A percentile compares a stretch with the other conserved stretches of the same genome.
These are phyloP conservation scores for Pyricularia sp. DNA, from an alignment of 2,329 filamentous ascomycete genomes.

Conservation along the genomic window DNA sequence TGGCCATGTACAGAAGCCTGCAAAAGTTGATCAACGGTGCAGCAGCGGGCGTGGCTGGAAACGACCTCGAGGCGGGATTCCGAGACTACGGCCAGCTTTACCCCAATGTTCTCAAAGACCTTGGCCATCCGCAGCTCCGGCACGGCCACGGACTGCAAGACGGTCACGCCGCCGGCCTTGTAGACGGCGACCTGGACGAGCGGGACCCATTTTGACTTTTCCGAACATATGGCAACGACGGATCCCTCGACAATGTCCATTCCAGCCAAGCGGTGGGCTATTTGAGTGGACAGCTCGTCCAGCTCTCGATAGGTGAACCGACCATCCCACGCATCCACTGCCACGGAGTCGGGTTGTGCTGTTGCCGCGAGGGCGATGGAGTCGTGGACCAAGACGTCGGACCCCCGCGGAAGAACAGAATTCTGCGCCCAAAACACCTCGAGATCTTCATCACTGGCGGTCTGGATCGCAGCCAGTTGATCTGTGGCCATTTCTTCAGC, in stretches of 20 bases:
- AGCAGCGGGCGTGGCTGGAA: background rate
- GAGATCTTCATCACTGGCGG: background rate
- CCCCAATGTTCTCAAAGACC: slow-evolving; percentile 13
- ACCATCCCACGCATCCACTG: slow-evolving; percentile 42
- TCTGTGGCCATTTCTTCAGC: background rate
- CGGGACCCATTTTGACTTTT: slow-evolving; percentile 15
- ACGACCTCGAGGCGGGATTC: slow-evolving; percentile 9
- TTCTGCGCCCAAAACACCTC: background rate
- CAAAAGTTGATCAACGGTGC: slow-evolving; percentile 15
- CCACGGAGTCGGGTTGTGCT: slow-evolving; percentile 22
- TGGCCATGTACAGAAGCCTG: background rate
- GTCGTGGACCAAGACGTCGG: background rate
- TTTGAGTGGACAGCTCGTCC: slow-evolving; percentile 28
- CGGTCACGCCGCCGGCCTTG: slow-evolving; percentile 14
- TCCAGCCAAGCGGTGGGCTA: slow-evolving; percentile 31
- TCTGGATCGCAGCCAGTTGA: background rate
- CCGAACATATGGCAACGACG: slow-evolving; percentile 26
- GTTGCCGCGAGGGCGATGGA: background rate
- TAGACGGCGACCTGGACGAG: slow-evolving; percentile 13
- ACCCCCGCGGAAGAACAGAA: background rate
- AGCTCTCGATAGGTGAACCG: slow-evolving; percentile 34
- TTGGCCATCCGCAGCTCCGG: slow-evolving; percentile 10
- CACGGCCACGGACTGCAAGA: slow-evolving; percentile 13
- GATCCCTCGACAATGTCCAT: slow-evolving; percentile 21
- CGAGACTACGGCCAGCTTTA: slow-evolving; percentile 9